Base-by-base conservation (phyloP, 1,284 basidiomycete genomes). In the Apiotrichum gamsii region DNA sequence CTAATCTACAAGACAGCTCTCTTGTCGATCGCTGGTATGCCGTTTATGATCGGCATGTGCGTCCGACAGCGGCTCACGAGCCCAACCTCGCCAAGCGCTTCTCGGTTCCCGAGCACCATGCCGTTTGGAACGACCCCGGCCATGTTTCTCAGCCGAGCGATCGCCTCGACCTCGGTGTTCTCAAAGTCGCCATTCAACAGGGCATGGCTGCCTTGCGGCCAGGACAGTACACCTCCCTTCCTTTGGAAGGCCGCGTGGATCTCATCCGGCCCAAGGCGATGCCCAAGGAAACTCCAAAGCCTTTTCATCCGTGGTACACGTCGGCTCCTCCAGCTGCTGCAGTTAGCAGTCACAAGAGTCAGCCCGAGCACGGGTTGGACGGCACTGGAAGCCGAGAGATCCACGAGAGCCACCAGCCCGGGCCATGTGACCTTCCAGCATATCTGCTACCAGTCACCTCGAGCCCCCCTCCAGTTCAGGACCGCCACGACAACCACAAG, bases 1-100 rank as follows among this genome's bases (percentile, higher is more conserved):
- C n/a, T n/a, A n/a, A n/a, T n/a, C n/a, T n/a, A n/a, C n/a, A n/a
- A 71, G 71, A 72, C 62, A 60, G 62, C 63, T 38, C 75, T 72
- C 82, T 97, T 18, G 79, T 95, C 16, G 84, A 91, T 63, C 81
- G 84, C 32, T 98, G 93, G 93, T 94, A 82, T 70, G 79, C 81
- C 40, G 83, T 93, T 15, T 97, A 94, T 63, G 90, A 95, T 72
- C 80, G 76, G 33, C 80, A 93, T 68, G 88, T 88, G 65, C 86
- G 89, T 33, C 69, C 72, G 11, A 63, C 71, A 3, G 59, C 64
- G 20, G 69, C 64, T 3, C 61, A 64, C 28, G 61, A 64, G 4
- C 66, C 74, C 14, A 72, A 74, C 38, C 44, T 65, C n/a, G 61
- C 57, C 33, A 64, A 53, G 54, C 63, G 78, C 14, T 90, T 90